Evolutionary conservation across 345 rosid species (phyloP).

Genomic region (Lepidium didymum): DNA sequence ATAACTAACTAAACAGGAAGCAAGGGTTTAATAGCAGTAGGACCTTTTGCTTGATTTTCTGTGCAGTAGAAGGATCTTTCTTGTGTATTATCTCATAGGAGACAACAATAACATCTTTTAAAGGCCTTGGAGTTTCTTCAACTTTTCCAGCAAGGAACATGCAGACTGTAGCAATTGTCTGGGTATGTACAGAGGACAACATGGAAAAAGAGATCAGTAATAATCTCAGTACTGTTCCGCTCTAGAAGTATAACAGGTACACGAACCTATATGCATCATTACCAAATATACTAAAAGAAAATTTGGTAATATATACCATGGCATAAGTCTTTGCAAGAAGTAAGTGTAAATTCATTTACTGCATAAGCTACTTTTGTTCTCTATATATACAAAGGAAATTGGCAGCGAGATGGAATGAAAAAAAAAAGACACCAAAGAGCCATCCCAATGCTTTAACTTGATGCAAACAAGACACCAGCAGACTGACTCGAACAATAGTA

Average conservation of each 20-base stretch:
- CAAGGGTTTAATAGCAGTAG: neutral
- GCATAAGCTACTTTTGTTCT: neutral
- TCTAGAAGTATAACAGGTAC: neutral
- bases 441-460: neutral
- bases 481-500: neutral
- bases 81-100: slow-evolving; percentile 92
- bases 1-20: slow-evolving; percentile 1
- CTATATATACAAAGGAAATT: neutral
- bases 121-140: slow-evolving; percentile 95
- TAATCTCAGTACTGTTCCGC: neutral
- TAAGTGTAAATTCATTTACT: neutral
- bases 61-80: slow-evolving; percentile 76
- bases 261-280: neutral
- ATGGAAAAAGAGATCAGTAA: slow-evolving; percentile 6
- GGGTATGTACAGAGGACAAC: slow-evolving; percentile 11
- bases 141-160: slow-evolving; percentile 99
- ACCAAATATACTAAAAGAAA: neutral
- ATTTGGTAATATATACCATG: neutral
- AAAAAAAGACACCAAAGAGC: neutral
- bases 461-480: neutral
- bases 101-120: slow-evolving; percentile 88
- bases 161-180: slow-evolving; percentile 93
- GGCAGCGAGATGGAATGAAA: neutral
- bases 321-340: neutral
- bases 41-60: slow-evolving; percentile 95